Percentiles rank a stretch among this genome's conserved stretches.
These are phyloP conservation scores for Tetratostichococcus sp. DNA, from an alignment of 139 green algal genomes.

Conservation along the genomic window DNA sequence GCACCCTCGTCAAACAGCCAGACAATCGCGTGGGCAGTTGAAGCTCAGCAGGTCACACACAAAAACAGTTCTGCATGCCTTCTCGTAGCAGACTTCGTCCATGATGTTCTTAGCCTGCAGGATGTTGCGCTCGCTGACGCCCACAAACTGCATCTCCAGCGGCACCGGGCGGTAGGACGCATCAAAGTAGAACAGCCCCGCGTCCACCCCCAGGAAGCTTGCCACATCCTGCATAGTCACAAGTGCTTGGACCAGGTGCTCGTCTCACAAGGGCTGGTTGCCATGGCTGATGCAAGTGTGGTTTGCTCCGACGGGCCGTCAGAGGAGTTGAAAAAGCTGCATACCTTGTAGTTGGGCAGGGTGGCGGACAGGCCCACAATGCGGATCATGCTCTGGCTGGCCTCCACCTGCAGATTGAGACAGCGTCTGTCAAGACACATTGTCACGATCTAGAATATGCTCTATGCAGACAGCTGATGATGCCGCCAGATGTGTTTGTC, in stretches of 20 bases:
- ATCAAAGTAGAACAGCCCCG: constrained; percentile 95
- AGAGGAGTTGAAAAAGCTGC: too few species aligned
- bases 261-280: too few species aligned
- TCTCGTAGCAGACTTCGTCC: constrained; percentile 88
- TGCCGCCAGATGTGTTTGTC: too few species aligned
- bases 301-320: too few species aligned
- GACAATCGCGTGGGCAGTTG: too few species aligned
- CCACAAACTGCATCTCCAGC: constrained; percentile 89
- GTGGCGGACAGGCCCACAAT: constrained; percentile 97
- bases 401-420: constrained; percentile 86
- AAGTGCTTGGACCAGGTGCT: too few species aligned
- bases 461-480: too few species aligned
- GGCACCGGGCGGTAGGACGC: constrained; percentile 90
- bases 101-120: constrained; percentile 71
- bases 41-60: too few species aligned
- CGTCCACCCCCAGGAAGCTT: constrained; percentile 72
- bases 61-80: too few species aligned
- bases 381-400: constrained; percentile 94
- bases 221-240: constrained; percentile 67
- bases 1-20: too few species aligned
- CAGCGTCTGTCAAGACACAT: not conserved
- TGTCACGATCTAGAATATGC: too few species aligned
- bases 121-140: constrained; percentile 84
- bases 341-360: constrained; percentile 87
- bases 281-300: too few species aligned